These are phyloP conservation scores for Thinopyrum elongatum DNA, from an alignment of 176 grass and related monocot species.

Conservation along the genomic window DNA sequence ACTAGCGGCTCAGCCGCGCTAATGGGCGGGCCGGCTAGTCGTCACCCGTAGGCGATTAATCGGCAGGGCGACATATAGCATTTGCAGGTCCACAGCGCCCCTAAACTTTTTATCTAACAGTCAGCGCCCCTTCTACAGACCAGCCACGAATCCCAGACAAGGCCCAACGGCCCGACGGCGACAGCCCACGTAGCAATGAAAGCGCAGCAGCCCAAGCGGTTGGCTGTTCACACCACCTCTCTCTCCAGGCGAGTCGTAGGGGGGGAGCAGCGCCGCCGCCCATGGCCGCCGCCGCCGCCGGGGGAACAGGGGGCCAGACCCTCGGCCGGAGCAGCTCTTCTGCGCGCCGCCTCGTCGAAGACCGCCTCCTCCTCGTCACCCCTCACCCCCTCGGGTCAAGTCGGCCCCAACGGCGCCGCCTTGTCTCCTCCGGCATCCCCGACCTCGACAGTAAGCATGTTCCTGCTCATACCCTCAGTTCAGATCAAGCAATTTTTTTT, in stretches of 20 bases:
- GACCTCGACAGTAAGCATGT: slow-evolving; percentile 73
- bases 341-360: slow-evolving; percentile 26
- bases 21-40: too few relatives aligned
- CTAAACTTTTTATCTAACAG: too few relatives aligned
- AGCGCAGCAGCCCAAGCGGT: neutral
- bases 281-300: slow-evolving; percentile 29
- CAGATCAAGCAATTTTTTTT: neutral
- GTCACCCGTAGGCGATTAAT: too few relatives aligned
- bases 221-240: neutral
- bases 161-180: too few relatives aligned
- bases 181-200: neutral
- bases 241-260: neutral
- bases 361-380: slow-evolving; percentile 21
- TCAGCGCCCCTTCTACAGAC: too few relatives aligned
- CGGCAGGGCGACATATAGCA: too few relatives aligned
- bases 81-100: too few relatives aligned
- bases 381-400: slow-evolving; percentile 46
- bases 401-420: slow-evolving; percentile 49
- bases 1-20: too few relatives aligned
- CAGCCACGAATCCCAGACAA: neutral
- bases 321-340: slow-evolving; percentile 70
- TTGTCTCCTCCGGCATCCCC: slow-evolving; percentile 88
- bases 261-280: neutral
- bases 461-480: neutral
- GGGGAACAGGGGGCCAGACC: slow-evolving; percentile 26